These are phyloP conservation scores for Aspergillus floridensis DNA, from an alignment of 2,329 filamentous ascomycete species.

Conservation along the genomic window DNA sequence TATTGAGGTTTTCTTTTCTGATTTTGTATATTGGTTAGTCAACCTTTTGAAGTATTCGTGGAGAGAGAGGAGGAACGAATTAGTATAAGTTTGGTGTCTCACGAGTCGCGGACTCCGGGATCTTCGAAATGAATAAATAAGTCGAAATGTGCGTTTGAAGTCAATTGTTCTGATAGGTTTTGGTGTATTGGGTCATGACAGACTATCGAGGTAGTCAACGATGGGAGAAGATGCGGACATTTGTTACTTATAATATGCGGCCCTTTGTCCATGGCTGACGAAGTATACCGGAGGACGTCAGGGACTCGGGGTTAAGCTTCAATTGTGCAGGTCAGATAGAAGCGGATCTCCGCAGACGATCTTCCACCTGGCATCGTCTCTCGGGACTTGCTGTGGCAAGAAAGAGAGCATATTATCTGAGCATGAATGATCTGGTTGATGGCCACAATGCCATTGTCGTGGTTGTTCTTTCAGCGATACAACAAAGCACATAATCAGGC, in stretches of 20 bases:
- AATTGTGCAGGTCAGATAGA: not conserved
- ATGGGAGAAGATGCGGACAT: not conserved
- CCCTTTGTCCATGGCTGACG: not conserved
- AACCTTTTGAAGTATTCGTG: not conserved
- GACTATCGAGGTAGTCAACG: too few species aligned
- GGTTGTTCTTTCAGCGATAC: not conserved
- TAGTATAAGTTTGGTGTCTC: not conserved
- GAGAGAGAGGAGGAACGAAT: not conserved
- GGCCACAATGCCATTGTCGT: not conserved
- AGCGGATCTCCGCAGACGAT: not conserved
- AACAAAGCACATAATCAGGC: not conserved
- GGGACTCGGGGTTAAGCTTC: not conserved
- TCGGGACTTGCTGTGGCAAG: not conserved
- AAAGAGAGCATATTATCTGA: not conserved
- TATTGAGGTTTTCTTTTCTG: not conserved
- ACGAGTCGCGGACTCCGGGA: not conserved
- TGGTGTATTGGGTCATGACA: not conserved
- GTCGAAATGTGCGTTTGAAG: not conserved
- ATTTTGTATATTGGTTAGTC: not conserved
- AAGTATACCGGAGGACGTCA: not conserved
- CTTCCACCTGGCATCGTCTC: not conserved
- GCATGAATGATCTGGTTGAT: not conserved
- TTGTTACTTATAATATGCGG: not conserved
- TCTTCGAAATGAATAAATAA: not conserved
- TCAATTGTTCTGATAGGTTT: not conserved